Base-by-base conservation (phyloP, 768 basidiomycete genomes). In the Suillus bovinus region DNA sequence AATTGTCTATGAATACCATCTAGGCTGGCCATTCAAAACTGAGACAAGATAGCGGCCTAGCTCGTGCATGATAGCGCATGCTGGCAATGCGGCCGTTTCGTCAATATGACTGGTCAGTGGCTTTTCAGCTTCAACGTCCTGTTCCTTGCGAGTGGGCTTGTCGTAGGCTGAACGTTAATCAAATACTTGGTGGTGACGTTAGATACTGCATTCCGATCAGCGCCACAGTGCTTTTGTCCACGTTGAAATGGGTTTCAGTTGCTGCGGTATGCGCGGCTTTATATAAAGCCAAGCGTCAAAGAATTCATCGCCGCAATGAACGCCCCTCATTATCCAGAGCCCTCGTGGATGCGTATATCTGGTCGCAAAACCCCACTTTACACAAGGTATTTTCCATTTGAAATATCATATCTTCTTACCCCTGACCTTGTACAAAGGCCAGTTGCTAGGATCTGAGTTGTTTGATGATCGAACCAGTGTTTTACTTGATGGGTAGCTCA, bases 371-470 rank as follows among this genome's bases (percentile, higher is more conserved):
- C 24, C 17, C 24, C 55, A 20, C 8, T 29, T 1, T 56, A 56
- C 17, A 56, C 38, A 4, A 56, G 55, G 55, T 56, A 56, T 39
- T 13, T 29, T 4, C 33, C 13, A 1, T 4, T 39, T 13, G 24
- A 9, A 17, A 56, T 56, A 39, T 1, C 17, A 16, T 17, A 27
- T 27, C 7, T 17, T 17, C 11, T 56, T 41, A 20, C 10, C 17
- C 17, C 38, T 39, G 38, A 56, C 27, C 13, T 41, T 29, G 24
- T 56, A 0, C 17, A 56, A 20, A 66, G 66, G 56, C 66, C 62
- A n/a, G 2, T 53, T 67, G 3, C 49, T 67, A 17, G 66, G 65
- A 16, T 67, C 66, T 10, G 66, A 67, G 29, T 38, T 67, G 17
- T 58, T 67, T 24, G 46, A 58, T 3, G 54, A 67, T n/a, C 49